Base-by-base conservation (phyloP, 1,284 basidiomycete species). In the Moesziomyces aphidis region DNA sequence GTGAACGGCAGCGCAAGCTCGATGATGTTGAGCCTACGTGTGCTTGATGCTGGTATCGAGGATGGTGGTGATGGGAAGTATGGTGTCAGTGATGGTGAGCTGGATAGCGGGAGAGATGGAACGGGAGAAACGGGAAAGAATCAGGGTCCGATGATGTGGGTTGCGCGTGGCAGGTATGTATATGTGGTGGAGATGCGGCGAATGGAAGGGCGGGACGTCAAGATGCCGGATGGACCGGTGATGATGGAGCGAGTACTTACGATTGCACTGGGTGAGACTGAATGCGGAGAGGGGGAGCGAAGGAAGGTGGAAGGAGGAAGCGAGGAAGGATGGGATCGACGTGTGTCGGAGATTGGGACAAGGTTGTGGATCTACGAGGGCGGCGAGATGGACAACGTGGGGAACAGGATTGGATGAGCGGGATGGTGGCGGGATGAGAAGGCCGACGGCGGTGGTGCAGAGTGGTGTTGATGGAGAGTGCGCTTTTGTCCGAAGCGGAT, bases 341-440 rank as follows among this genome's bases (percentile, higher is more conserved):
- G 26, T 19, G 26, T 24, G 60, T 70, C 67, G 61, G 67, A 64
- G 67, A 46, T 64, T 24, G 43, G 55, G 54, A 57, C 54, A 57
- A 70, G 61, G 67, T 64, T 63, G 44, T 47, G 21, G 46, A 19
- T 53, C 17, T 48, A 51, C 23, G 49, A 42, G 39, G 6, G 39
- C 26, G 36, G 50, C 39, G 45, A 42, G 49, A 55, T 51, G 49
- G 49, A 55, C 42, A 53, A 21, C 43, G 43, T 43, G 21, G 48
- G 13, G 21, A 26, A 21, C 22, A 28, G 24, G 53, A 19, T 24
- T 36, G 21, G 39, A 13, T 13, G 31, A 13, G 31, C 31, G 31
- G 31, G 31, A 42, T 19, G 39, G 39, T 42, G 39, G 39, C 39
- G 15, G 15, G 39, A 42, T 6, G 19, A 8, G 39, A 19, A 42